Evolutionary conservation across 345 rosid genomes (phyloP), one percentile per base, ranked within the genome.

Genomic region (Turritis glabra): DNA sequence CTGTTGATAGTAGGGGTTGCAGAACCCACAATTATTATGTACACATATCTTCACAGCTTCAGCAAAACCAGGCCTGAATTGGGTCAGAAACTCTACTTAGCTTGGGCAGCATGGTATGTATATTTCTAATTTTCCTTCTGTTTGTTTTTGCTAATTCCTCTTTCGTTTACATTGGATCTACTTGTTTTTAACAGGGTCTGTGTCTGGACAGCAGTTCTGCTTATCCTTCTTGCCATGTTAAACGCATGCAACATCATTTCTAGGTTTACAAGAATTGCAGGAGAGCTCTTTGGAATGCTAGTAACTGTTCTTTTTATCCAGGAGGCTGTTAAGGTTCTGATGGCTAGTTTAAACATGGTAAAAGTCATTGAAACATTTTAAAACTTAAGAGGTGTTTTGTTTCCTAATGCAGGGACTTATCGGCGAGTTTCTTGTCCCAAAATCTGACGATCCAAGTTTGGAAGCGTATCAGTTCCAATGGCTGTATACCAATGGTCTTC

Each of bases 21-120:
- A 15, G 93, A 92, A 47, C 98, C 98, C 5, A 92, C 95, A 0
- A 84, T 92, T 8, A 83, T 92, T 4, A 92, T 92, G 95, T 92
- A 87, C 41, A 85, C 84, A 0, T 92, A 88, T 66, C 77, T 88
- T 82, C 88, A 81, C 84, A 82, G 82, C 63, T 92, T 92, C 72
- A 90, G 89, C 15, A 87, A 86, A 80, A 77, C 68, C 57, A 85
- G 85, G 22, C 78, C 82, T 26, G 89, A 79, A 25, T 46, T 92
- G 80, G 98, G 95, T 2, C 74, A 80, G 14, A 77, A 89, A 55
- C 85, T 92, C 51, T 87, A 79, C 88, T 74, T 92, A 66, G 95
- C 97, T 64, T 92, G 98, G 98, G 76, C 90, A 48, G 96, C 87
- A 85, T 92, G 98, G 98, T 89, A 80, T 29, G 46, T 13, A 4